Percentiles rank a stretch among this genome's conserved stretches.
Evolutionary conservation across 371 early-diverging fungal species (phyloP).

Genomic region (Catenaria anguillulae): DNA sequence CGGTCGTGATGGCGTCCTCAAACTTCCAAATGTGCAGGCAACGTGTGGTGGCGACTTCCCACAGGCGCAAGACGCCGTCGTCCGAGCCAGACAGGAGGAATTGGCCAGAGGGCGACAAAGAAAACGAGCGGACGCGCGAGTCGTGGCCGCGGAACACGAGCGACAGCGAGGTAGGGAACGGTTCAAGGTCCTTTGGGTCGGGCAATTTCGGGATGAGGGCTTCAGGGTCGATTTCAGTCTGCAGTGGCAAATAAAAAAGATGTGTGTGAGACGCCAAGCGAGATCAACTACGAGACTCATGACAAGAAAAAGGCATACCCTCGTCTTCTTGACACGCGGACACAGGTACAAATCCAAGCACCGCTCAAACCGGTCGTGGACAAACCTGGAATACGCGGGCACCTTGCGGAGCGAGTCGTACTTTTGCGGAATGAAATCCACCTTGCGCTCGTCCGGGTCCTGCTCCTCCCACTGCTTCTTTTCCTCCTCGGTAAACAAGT

Average conservation of each 20-base stretch:
- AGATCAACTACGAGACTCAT: constrained; percentile 3
- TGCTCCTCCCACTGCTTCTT: constrained; percentile 52
- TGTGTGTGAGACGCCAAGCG: neutral
- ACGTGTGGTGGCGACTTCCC: constrained; percentile 84
- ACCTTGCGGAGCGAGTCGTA: constrained; percentile 62
- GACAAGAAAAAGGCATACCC: constrained; percentile 15
- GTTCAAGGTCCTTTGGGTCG: constrained; percentile 82
- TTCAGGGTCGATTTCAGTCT: constrained; percentile 73
- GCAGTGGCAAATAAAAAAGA: constrained; percentile 1
- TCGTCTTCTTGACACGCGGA: constrained; percentile 76
- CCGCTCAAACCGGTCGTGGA: constrained; percentile 87
- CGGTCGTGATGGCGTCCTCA: constrained; percentile 39
- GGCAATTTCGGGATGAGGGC: constrained; percentile 89
- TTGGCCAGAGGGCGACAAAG: constrained; percentile 79
- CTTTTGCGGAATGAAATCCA: constrained; percentile 74
- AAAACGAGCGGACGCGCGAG: constrained; percentile 57
- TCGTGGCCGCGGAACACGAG: constrained; percentile 69
- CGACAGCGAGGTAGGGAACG: constrained; percentile 74
- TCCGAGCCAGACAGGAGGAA: constrained; percentile 80
- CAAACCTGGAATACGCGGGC: constrained; percentile 67
- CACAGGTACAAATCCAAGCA: constrained; percentile 92
- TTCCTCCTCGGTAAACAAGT: constrained; percentile 70
- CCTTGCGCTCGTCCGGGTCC: constrained; percentile 64
- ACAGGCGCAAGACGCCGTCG: constrained; percentile 69
- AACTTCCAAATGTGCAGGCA: constrained; percentile 61